Conservation (phyloP, 1,139 yeast genomes). For the Suhomyces maxii region DNA sequence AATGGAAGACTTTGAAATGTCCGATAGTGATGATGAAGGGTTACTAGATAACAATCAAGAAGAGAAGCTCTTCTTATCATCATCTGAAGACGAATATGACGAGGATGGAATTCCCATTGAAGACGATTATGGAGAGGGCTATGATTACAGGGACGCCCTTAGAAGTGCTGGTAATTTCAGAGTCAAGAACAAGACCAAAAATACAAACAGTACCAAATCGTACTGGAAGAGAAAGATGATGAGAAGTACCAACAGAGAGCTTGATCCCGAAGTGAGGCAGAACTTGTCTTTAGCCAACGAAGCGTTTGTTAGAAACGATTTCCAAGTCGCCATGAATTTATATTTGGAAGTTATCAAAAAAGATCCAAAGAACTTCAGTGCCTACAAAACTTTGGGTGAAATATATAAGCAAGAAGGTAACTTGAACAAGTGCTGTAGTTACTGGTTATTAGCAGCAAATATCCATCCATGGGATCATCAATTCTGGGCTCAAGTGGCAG, state of each 20-base stretch:
- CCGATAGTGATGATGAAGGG: slow-evolving; percentile 12
- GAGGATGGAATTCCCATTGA: slow-evolving; percentile 25
- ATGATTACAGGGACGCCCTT: slow-evolving; percentile 58
- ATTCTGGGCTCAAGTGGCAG: slow-evolving; percentile 86
- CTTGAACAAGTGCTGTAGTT: slow-evolving; percentile 69
- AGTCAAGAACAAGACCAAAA: slow-evolving; percentile 41
- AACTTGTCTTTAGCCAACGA: slow-evolving; percentile 74
- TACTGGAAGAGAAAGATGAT: slow-evolving; percentile 36
- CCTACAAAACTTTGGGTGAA: slow-evolving; percentile 84
- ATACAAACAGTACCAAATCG: slow-evolving; percentile 29
- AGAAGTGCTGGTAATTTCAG: slow-evolving; percentile 63
- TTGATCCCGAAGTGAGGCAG: slow-evolving; percentile 71
- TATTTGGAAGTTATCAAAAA: slow-evolving; percentile 73
- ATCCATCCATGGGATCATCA: slow-evolving; percentile 73
- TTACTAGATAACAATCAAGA: slow-evolving; percentile 14
- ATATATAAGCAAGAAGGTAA: slow-evolving; percentile 72
- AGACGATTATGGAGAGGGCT: slow-evolving; percentile 46
- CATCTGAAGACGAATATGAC: slow-evolving; percentile 26
- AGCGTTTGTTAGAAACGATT: slow-evolving; percentile 68
- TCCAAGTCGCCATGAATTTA: slow-evolving; percentile 62
- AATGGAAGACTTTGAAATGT: slow-evolving; percentile 15
- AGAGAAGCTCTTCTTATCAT: slow-evolving; percentile 16
- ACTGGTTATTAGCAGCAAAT: slow-evolving; percentile 85
- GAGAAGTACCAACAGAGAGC: slow-evolving; percentile 42
- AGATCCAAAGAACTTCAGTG: slow-evolving; percentile 77